Conservation (phyloP, 176 grass and related monocot genomes). For the Tuctoria greenei region DNA sequence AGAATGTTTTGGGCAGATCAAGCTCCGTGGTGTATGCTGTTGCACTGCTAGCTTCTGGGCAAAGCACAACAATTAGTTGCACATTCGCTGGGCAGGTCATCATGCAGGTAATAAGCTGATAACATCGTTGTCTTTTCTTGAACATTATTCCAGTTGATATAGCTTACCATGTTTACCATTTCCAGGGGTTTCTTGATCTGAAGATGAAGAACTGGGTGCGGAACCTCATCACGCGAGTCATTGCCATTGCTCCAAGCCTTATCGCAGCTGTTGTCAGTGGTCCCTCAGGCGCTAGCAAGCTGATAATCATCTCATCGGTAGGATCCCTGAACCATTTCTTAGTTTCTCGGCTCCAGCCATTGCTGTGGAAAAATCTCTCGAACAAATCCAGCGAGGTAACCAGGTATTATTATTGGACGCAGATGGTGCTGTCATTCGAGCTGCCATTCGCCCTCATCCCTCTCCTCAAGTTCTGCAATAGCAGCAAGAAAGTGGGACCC, state of each 20-base stretch:
- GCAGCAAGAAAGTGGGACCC: constrained; percentile 52
- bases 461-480: constrained; percentile 71
- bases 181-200: constrained; percentile 78
- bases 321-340: background rate
- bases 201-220: constrained; percentile 78
- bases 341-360: background rate
- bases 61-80: constrained; percentile 86
- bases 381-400: background rate
- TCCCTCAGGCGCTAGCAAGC: constrained; percentile 46
- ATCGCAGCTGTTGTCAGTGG: constrained; percentile 53
- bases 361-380: background rate
- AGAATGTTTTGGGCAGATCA: constrained; percentile 67
- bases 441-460: constrained; percentile 66
- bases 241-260: constrained; percentile 70
- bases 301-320: constrained; percentile 66
- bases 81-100: constrained; percentile 90
- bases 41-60: constrained; percentile 79
- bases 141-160: background rate
- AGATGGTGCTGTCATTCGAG: constrained; percentile 79
- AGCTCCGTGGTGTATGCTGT: constrained; percentile 71
- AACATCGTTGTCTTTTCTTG: background rate
- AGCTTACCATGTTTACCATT: background rate
- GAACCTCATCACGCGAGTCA: constrained; percentile 63
- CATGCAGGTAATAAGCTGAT: constrained; percentile 50
- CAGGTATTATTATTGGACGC: background rate